Evolutionary conservation across 2,329 filamentous ascomycete species (phyloP), one percentile per base, ranked within the genome.

Genomic region (Trichoderma gracile): DNA sequence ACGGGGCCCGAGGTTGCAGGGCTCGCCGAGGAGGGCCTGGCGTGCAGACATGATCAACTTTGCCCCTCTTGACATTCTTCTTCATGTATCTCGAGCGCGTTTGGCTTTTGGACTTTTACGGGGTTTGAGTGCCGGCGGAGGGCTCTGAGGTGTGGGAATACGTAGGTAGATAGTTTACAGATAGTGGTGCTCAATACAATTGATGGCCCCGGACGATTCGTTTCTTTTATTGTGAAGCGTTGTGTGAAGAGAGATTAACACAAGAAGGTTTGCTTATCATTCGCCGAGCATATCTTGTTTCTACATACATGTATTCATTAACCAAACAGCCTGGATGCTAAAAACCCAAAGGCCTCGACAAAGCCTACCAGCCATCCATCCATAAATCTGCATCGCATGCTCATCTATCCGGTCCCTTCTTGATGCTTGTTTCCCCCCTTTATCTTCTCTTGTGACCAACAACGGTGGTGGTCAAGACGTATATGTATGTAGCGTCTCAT

Each of bases 151-250:
- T 46, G 49, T 65, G 57, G 66, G 65, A 49, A 42, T 59, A 55
- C 21, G 23, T 56, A 52, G 52, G 60, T 70, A 71, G 69, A 72
- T 73, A 75, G 72, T 70, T 72, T 70, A 67, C 70, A 64, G 54
- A 55, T 50, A 64, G 70, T 73, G 71, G 72, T 73, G 69, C 73
- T 70, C 66, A 70, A 75, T 69, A 68, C 62, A 68, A 67, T 68
- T 69, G 69, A 67, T 67, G 52, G 69, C 69, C 68, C 68, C 21
- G 15, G 23, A 60, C 15, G 27, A 6, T 10, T 21, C 38, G n/a
- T 12, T 30, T 38, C 6, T 14, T 19, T 6, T n/a, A n/a, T 50
- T 10, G 30, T 50, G 47, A 33, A 33, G 30, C 10, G 30, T n/a
- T n/a, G n/a, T n/a, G n/a, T n/a, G n/a, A n/a, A n/a, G n/a, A n/a